Conservation (phyloP, 1,139 yeast species). For the Protomyces pachydermus region DNA sequence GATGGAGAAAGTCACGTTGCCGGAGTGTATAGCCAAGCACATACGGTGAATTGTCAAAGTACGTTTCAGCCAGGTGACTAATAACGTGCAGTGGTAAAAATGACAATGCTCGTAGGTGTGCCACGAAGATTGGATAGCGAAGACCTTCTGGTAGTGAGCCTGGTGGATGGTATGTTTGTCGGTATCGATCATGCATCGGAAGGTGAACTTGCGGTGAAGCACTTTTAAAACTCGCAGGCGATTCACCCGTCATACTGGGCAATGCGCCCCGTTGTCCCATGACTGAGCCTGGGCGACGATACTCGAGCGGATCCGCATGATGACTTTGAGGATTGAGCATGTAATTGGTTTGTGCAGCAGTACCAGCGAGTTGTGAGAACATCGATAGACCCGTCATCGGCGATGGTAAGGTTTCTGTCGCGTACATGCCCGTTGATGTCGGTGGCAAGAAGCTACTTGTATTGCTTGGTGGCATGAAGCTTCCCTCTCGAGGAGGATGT, state of each 20-base stretch:
- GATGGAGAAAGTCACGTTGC: conserved; percentile 33
- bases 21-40: conserved; percentile 38
- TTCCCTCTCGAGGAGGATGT: neutral
- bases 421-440: neutral
- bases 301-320: neutral
- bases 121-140: conserved; percentile 37
- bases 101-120: conserved; percentile 35
- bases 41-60: conserved; percentile 40
- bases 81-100: conserved; percentile 40
- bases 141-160: neutral
- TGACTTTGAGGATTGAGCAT: neutral
- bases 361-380: neutral
- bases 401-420: neutral
- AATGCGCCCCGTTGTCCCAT: conserved; percentile 5
- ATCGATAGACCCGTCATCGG: neutral
- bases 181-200: neutral
- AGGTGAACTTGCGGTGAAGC: neutral
- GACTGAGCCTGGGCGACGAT: neutral
- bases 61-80: conserved; percentile 41
- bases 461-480: neutral
- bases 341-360: neutral
- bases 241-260: neutral
- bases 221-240: neutral
- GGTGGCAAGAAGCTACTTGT: neutral
- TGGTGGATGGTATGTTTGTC: neutral